A percentile compares a stretch with the other conserved stretches of the same genome.
phyloP scores from a whole-genome alignment of 805 yeast species.

The Yamadazyma ubonensis region DNA sequence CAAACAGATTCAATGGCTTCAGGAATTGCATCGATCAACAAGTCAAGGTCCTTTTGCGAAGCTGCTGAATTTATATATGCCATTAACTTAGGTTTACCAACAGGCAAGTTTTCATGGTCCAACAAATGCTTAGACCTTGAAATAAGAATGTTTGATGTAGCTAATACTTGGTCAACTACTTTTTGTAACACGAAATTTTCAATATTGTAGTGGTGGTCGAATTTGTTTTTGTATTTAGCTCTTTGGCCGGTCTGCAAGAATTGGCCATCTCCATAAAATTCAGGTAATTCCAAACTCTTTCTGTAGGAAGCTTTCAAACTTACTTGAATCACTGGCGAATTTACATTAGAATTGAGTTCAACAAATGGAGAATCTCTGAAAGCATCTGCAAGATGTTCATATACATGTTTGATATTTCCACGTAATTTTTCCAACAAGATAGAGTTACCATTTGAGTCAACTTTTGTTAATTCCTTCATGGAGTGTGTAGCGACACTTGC shows the following conservation, averaged over 20 bases:
- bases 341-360: slow-evolving; percentile 52
- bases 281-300: slow-evolving; percentile 46
- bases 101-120: slow-evolving; percentile 72
- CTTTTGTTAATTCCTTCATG: slow-evolving; percentile 44
- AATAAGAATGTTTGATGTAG: slow-evolving; percentile 54
- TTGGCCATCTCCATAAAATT: slow-evolving; percentile 47
- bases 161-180: slow-evolving; percentile 58
- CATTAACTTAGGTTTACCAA: slow-evolving; percentile 37
- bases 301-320: slow-evolving; percentile 51
- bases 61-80: slow-evolving; percentile 32
- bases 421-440: slow-evolving; percentile 35
- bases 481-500: slow-evolving; percentile 60
- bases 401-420: slow-evolving; percentile 38
- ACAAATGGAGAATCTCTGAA: slow-evolving; percentile 37
- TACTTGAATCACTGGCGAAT: slow-evolving; percentile 71
- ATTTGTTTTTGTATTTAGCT: slow-evolving; percentile 40
- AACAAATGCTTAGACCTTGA: slow-evolving; percentile 62
- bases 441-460: slow-evolving; percentile 32
- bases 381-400: slow-evolving; percentile 41
- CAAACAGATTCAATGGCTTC: slow-evolving; percentile 24
- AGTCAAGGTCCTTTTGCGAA: slow-evolving; percentile 25
- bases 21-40: slow-evolving; percentile 23
- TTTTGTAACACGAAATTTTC: slow-evolving; percentile 66
- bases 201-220: slow-evolving; percentile 44
- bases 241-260: slow-evolving; percentile 45